Conservation (phyloP, 208 protist genomes). For the Crithidia fasciculata region DNA sequence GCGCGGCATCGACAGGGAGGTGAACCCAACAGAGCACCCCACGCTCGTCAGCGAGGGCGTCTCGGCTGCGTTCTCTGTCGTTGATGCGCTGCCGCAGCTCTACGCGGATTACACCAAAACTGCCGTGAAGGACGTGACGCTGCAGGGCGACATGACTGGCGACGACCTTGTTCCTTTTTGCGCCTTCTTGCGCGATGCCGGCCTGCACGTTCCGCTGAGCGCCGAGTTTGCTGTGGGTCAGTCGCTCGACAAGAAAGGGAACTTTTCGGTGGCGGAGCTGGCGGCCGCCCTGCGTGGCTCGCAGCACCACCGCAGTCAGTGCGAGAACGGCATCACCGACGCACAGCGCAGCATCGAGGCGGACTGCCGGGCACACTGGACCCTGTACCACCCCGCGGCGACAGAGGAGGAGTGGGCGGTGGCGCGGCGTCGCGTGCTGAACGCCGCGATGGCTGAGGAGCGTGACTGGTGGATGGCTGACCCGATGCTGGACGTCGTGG, state of each 20-base stretch:
- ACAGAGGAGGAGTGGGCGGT: constrained; percentile 80
- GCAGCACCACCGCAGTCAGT: constrained; percentile 52
- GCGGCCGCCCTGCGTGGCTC: constrained; percentile 43
- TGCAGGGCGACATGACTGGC: constrained; percentile 36
- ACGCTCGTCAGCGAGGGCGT: constrained; percentile 57
- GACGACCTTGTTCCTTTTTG: constrained; percentile 72
- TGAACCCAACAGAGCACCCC: constrained; percentile 40
- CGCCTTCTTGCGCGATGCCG: constrained; percentile 68
- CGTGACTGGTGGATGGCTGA: constrained; percentile 87
- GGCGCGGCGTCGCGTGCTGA: constrained; percentile 66
- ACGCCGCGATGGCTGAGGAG: constrained; percentile 58
- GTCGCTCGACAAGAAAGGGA: constrained; percentile 57
- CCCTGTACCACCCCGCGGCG: constrained; percentile 77
- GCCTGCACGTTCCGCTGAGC: constrained; percentile 73
- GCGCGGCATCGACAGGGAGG: constrained; percentile 60
- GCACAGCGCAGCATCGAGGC: constrained; percentile 63
- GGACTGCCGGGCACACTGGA: constrained; percentile 67
- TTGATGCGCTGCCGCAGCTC: constrained; percentile 78
- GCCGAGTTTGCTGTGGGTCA: constrained; percentile 85
- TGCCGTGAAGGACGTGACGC: constrained; percentile 7
- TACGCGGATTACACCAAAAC: constrained; percentile 54
- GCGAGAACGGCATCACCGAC: constrained; percentile 60
- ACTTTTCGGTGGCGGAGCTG: constrained; percentile 57
- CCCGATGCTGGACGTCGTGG: constrained; percentile 71
- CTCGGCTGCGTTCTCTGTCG: constrained; percentile 64